phyloP scores from a whole-genome alignment of 306 rosid species.

The Cicer cuneatum region DNA sequence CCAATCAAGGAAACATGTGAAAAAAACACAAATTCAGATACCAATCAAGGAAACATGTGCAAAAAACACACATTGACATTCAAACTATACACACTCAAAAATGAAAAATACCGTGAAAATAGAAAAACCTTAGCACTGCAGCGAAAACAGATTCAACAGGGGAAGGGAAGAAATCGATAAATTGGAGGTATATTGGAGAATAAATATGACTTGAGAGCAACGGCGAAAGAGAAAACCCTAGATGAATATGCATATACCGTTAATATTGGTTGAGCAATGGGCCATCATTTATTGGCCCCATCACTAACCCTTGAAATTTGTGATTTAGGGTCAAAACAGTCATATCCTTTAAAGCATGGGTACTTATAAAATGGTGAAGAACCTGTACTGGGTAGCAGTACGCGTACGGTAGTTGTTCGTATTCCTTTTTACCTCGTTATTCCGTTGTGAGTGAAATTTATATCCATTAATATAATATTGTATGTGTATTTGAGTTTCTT shows the following conservation, averaged over 20 bases:
- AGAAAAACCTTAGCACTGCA: slow-evolving; percentile 23
- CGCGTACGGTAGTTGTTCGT: too few relatives aligned
- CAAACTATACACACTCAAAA: not conserved
- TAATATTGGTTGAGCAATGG: not conserved
- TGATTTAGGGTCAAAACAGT: not conserved
- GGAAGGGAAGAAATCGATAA: not conserved
- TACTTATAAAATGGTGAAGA: too few relatives aligned
- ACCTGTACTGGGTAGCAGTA: too few relatives aligned
- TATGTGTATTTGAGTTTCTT: too few relatives aligned
- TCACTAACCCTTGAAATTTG: not conserved
- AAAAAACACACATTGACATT: not conserved
- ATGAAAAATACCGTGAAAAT: not conserved
- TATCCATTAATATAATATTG: too few relatives aligned
- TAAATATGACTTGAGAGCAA: slow-evolving; percentile 24
- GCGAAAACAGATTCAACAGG: slow-evolving; percentile 15
- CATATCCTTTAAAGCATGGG: too few relatives aligned
- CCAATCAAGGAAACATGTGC: not conserved
- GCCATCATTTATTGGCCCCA: slow-evolving; percentile 16
- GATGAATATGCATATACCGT: not conserved
- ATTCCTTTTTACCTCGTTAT: too few relatives aligned
- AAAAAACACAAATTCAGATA: not conserved
- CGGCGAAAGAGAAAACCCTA: slow-evolving; percentile 53
- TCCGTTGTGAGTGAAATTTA: too few relatives aligned
- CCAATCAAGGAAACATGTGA: slow-evolving; percentile 4
- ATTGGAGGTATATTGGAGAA: slow-evolving; percentile 10